Evolutionary conservation across 306 rosid genomes (phyloP).

Genomic region (Sicyos edulis): DNA sequence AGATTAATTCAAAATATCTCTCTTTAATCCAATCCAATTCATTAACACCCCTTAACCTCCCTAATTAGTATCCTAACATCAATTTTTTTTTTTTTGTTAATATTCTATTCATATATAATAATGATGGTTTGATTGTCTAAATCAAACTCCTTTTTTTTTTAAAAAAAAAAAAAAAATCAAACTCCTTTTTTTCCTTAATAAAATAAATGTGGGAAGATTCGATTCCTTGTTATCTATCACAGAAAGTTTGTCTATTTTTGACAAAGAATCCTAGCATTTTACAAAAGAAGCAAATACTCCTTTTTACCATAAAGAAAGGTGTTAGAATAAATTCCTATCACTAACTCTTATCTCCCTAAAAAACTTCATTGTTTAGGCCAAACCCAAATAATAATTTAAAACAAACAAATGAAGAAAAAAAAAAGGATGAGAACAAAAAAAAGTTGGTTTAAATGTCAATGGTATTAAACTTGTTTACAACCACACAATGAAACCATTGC

Average conservation of each 20-base stretch:
- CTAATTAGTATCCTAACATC: too few relatives aligned
- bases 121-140: neutral
- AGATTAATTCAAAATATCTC: too few relatives aligned
- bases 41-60: too few relatives aligned
- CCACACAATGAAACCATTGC: too few relatives aligned
- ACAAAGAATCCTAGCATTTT: neutral
- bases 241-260: neutral
- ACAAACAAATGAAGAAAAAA: neutral
- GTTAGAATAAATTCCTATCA: neutral
- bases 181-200: too few relatives aligned
- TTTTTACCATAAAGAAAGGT: neutral
- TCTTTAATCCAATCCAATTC: too few relatives aligned
- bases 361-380: neutral
- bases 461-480: too few relatives aligned
- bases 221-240: neutral
- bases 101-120: neutral
- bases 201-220: neutral
- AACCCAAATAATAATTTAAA: neutral
- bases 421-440: neutral
- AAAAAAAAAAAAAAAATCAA: too few relatives aligned
- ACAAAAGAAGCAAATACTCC: neutral
- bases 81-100: neutral
- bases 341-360: slow-evolving; percentile 5
- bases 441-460: slow-evolving; percentile 14
- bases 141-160: too few relatives aligned